These are phyloP conservation scores for Vitis cinerea DNA, from an alignment of 164 flowering plant genomes.

Conservation along the genomic window DNA sequence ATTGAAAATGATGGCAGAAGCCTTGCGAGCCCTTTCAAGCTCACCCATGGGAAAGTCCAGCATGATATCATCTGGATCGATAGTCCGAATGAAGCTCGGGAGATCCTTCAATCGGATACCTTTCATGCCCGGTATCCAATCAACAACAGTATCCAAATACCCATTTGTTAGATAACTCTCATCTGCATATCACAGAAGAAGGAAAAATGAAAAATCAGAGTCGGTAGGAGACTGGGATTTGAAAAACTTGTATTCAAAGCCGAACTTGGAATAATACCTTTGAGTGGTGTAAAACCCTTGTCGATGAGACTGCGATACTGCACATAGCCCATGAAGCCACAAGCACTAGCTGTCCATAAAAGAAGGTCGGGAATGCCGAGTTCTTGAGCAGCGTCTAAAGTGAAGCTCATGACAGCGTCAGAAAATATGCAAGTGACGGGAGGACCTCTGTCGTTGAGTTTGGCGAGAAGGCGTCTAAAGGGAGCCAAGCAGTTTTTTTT, in stretches of 20 bases:
- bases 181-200: background rate
- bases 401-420: slow-evolving; percentile 36
- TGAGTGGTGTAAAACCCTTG: slow-evolving; percentile 25
- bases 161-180: slow-evolving; percentile 5
- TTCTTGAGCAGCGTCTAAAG: slow-evolving; percentile 29
- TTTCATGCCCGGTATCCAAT: no score
- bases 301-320: slow-evolving; percentile 21
- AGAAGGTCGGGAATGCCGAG: slow-evolving; percentile 27
- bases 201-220: no score
- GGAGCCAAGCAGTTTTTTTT: slow-evolving; percentile 25
- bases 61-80: no score
- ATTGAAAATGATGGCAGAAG: no score
- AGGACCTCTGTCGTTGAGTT: slow-evolving; percentile 24
- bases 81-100: no score
- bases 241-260: background rate
- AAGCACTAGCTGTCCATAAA: slow-evolving; percentile 33
- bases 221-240: no score
- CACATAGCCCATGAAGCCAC: slow-evolving; percentile 20
- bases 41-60: no score
- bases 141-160: background rate
- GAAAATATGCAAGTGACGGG: slow-evolving; percentile 32
- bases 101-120: no score
- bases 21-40: no score
- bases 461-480: slow-evolving; percentile 24
- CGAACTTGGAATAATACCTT: slow-evolving; percentile 23